phyloP scores from a whole-genome alignment of 2,329 filamentous ascomycete species.

The Penicillium concentricum region DNA sequence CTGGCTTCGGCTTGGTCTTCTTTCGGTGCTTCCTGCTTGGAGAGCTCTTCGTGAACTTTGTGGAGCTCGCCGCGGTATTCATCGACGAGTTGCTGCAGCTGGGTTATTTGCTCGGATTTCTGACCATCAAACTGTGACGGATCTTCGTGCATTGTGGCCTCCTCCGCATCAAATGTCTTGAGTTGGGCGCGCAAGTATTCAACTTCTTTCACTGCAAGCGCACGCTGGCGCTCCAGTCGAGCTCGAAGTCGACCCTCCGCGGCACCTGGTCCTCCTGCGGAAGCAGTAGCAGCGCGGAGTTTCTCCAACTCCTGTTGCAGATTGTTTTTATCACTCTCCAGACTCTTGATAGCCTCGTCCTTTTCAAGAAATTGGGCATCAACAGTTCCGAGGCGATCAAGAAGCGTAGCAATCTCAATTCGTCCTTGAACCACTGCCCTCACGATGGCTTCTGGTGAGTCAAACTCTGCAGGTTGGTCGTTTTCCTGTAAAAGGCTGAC shows the following conservation, averaged over 20 bases:
- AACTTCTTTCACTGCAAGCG: constrained; percentile 84
- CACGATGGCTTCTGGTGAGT: constrained; percentile 83
- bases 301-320: constrained; percentile 70
- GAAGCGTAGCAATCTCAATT: constrained; percentile 72
- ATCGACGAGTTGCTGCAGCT: constrained; percentile 83
- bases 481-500: constrained; percentile 76
- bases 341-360: constrained; percentile 68
- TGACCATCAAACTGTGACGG: constrained; percentile 71
- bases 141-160: constrained; percentile 73
- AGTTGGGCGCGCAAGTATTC: constrained; percentile 92
- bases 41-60: constrained; percentile 70
- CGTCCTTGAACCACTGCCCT: constrained; percentile 80
- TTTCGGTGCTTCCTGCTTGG: constrained; percentile 57
- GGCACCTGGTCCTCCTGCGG: constrained; percentile 40
- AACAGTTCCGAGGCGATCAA: constrained; percentile 75
- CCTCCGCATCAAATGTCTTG: constrained; percentile 83
- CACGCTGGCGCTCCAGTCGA: constrained; percentile 80
- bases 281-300: constrained; percentile 51
- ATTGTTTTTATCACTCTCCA: constrained; percentile 68
- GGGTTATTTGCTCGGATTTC: constrained; percentile 70
- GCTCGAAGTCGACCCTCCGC: constrained; percentile 67
- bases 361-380: constrained; percentile 76
- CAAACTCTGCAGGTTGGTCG: constrained; percentile 67
- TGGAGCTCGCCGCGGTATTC: constrained; percentile 81
- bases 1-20: constrained; percentile 43